phyloP scores from a whole-genome alignment of 306 rosid species.

The Phaseolus lunatus region DNA sequence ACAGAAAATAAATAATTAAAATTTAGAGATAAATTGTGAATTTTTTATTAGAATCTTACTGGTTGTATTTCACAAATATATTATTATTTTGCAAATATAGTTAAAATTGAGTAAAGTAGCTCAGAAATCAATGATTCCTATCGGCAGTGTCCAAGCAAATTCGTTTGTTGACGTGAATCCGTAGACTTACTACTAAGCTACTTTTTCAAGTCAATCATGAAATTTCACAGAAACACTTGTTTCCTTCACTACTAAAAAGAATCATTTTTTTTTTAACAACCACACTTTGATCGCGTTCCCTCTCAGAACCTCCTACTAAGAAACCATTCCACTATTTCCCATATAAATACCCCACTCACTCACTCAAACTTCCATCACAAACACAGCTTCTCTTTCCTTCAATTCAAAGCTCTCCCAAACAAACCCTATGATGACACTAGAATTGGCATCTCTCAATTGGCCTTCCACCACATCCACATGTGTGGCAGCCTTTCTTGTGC shows the following conservation, averaged over 20 bases:
- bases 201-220: neutral
- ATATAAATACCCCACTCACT: neutral
- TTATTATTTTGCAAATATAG: too few species aligned
- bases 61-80: too few species aligned
- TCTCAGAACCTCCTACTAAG: neutral
- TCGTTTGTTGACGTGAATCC: too few species aligned
- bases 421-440: neutral
- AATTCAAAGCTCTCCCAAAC: neutral
- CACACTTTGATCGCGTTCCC: neutral
- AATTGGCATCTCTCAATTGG: constrained; percentile 50
- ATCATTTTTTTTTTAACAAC: neutral
- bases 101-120: too few species aligned
- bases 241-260: neutral
- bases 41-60: too few species aligned
- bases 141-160: too few species aligned
- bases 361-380: neutral
- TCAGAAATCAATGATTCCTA: too few species aligned
- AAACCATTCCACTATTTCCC: too few species aligned
- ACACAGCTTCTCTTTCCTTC: neutral
- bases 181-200: too few species aligned
- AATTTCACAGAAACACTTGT: neutral
- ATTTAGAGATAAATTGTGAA: too few species aligned
- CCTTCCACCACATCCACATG: constrained; percentile 49
- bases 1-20: too few species aligned
- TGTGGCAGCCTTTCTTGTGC: constrained; percentile 50